Conservation (phyloP, 495 filamentous ascomycete species). For the Astrothelium subdiscretum region DNA sequence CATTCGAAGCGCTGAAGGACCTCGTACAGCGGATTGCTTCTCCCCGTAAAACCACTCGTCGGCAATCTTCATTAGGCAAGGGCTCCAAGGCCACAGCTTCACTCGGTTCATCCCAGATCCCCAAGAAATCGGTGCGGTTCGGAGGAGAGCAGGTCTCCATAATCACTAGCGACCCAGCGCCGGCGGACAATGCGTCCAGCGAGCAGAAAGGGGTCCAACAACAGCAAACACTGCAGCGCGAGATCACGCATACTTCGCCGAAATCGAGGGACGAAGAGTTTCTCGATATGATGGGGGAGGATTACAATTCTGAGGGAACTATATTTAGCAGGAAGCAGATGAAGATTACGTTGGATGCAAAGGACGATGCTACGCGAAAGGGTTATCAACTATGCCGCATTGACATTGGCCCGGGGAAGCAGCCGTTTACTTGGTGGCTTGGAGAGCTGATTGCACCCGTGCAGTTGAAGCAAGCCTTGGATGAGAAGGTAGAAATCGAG, state of each 20-base stretch:
- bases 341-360: neutral
- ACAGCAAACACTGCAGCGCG: too few species aligned
- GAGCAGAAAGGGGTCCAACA: neutral
- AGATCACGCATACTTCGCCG: too few species aligned
- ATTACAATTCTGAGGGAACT: neutral
- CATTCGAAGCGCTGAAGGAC: neutral
- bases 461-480: neutral
- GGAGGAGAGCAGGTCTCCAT: too few species aligned
- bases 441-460: neutral
- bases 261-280: neutral
- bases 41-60: neutral
- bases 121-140: too few species aligned
- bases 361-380: neutral
- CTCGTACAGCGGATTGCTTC: neutral
- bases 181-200: too few species aligned
- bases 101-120: too few species aligned
- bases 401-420: neutral
- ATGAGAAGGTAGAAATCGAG: too few species aligned
- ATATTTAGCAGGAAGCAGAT: neutral
- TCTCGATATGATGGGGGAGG: neutral
- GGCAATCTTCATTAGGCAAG: neutral
- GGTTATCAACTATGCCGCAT: neutral
- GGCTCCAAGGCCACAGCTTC: too few species aligned
- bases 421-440: neutral
- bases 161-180: too few species aligned